A percentile compares a stretch with the other conserved stretches of the same genome.
Evolutionary conservation across 768 basidiomycete genomes (phyloP).

Genomic region (Auriscalpium microsporum): DNA sequence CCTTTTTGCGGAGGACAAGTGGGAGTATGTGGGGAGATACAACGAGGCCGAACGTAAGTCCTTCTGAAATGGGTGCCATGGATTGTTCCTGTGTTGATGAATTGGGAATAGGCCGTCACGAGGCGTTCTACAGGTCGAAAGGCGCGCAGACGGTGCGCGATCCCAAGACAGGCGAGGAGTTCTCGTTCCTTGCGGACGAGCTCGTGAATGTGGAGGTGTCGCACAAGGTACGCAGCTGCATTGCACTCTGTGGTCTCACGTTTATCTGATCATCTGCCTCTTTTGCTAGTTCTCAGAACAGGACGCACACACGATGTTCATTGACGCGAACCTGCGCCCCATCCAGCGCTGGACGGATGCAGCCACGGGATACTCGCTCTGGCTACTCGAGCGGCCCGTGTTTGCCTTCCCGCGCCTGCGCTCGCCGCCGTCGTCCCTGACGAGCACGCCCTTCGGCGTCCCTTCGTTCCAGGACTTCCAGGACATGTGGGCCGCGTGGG

Average conservation of each 20-base stretch:
- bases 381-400: slow-evolving; percentile 82
- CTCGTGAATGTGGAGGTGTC: slow-evolving; percentile 81
- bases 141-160: slow-evolving; percentile 47
- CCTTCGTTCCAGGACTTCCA: slow-evolving; percentile 77
- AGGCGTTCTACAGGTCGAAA: slow-evolving; percentile 74
- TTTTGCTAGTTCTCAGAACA: slow-evolving; percentile 61
- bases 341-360: slow-evolving; percentile 82
- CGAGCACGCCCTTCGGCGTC: slow-evolving; percentile 47
- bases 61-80: background rate
- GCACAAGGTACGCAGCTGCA: slow-evolving; percentile 53
- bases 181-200: slow-evolving; percentile 63
- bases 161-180: slow-evolving; percentile 32
- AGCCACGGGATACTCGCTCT: slow-evolving; percentile 67
- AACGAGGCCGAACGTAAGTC: slow-evolving; percentile 47
- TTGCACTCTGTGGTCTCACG: background rate
- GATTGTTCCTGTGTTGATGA: background rate
- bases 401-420: slow-evolving; percentile 65
- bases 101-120: slow-evolving; percentile 54
- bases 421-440: slow-evolving; percentile 25
- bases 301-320: slow-evolving; percentile 65
- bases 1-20: slow-evolving; percentile 57
- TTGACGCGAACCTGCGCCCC: slow-evolving; percentile 67
- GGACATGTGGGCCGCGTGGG: slow-evolving; percentile 83
- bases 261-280: background rate
- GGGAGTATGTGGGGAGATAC: slow-evolving; percentile 61